Base-by-base conservation (phyloP, 192 early-diverging fungal species). In the Thamnidium elegans region DNA sequence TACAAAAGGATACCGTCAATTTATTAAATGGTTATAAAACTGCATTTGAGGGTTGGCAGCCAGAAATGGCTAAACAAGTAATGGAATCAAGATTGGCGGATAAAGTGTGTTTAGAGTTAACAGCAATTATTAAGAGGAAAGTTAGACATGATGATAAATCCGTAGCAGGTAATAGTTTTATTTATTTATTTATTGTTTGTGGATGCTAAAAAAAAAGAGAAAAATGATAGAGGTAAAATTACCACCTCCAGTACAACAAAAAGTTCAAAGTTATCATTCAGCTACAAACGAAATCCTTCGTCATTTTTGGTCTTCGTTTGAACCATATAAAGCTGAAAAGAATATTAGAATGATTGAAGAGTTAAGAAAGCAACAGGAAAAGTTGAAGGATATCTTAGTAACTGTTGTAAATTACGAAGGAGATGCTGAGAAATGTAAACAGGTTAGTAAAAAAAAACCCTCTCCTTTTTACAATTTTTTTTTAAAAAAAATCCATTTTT, bases 241-340 rank as follows among this genome's bases (percentile, higher is more conserved):
- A 9, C 75, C 78, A 1, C 51, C 76, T n/a, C 66, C 54, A 17
- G 46, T 80, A 9, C 75, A 78, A 34, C 73, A 78, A 23, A 69
- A 75, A 31, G 58, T 81, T 7, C 26, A 76, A 15, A 58, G 63
- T 9, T 81, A 77, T 51, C 79, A 84, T 54, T 75, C 79, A 19
- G 73, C 79, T 1, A 76, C 78, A 17, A 84, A 81, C 50, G 82
- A 84, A 48, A 77, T 82, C 34, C 65, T 85, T 20, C 68, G 81
- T 11, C 83, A 85, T 67, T 85, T 82, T 36, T 85, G 81, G 81
- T 62, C 83, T 7, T 82, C 81, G 0, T 72, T 66, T 23, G 61
- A 67, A 34, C 58, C 73, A 1, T 79, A 85, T 43, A 75, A 75
- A 60, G 58, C 67, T 7, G 73, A 73, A 6, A 85, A 85, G 45